Evolutionary conservation across 176 grass and related monocot genomes (phyloP).

Genomic region (Avena atlantica): DNA sequence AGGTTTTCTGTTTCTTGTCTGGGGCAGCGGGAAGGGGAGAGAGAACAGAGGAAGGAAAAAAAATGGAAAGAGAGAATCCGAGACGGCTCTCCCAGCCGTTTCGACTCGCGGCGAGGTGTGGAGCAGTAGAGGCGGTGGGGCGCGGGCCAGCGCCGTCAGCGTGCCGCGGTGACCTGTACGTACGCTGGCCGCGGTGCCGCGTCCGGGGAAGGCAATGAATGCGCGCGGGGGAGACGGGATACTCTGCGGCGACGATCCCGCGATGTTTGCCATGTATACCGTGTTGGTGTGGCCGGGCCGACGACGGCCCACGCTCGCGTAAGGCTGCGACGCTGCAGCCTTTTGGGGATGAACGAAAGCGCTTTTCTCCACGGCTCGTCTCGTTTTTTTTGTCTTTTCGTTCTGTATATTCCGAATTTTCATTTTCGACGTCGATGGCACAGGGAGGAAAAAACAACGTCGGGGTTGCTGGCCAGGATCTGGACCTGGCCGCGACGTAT

Average conservation of each 20-base stretch:
- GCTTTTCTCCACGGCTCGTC: neutral
- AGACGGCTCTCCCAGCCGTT: constrained; percentile 34
- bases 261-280: neutral
- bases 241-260: neutral
- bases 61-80: constrained; percentile 25
- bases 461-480: neutral
- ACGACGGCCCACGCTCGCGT: no score
- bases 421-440: neutral
- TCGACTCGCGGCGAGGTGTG: neutral
- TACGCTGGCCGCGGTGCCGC: constrained; percentile 41
- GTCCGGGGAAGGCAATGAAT: constrained; percentile 37
- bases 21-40: neutral
- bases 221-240: neutral
- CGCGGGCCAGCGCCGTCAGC: constrained; percentile 2
- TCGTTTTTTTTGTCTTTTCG: neutral
- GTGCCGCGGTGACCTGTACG: neutral
- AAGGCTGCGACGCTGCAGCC: neutral
- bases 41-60: no score
- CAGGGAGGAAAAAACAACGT: neutral
- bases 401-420: neutral
- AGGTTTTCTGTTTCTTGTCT: neutral
- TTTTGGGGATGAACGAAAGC: neutral
- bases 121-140: neutral
- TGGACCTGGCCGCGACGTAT: neutral
- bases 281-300: neutral